A percentile compares a stretch with the other conserved stretches of the same genome.
Conservation (phyloP, 1,284 basidiomycete species). For the Coniferiporia weirii region DNA sequence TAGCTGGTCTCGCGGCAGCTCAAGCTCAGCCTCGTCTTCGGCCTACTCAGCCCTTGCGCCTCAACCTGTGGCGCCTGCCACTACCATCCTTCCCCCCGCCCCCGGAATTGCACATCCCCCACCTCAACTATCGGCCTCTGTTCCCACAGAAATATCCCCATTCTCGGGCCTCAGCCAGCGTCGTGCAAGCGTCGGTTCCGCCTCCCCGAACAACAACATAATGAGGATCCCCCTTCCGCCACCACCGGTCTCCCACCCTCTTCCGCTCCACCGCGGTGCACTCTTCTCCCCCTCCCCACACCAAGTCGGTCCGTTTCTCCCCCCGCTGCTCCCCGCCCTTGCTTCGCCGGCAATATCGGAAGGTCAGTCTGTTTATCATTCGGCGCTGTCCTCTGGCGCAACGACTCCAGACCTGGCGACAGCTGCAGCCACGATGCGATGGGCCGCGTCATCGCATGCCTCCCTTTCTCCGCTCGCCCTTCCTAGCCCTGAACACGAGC, state of each 20-base stretch:
- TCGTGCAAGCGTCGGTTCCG: constrained; percentile 14
- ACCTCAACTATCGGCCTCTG: neutral
- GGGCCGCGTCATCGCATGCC: constrained; percentile 64
- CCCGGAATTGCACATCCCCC: neutral
- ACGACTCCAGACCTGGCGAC: constrained; percentile 50
- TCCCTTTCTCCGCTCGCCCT: constrained; percentile 75
- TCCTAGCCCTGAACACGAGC: constrained; percentile 82
- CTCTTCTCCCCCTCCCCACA: constrained; percentile 11
- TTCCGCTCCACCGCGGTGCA: neutral
- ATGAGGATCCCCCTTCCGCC: constrained; percentile 14
- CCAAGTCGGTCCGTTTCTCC: constrained; percentile 5
- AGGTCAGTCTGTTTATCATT: constrained; percentile 19
- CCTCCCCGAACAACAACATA: constrained; percentile 3
- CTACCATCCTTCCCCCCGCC: neutral
- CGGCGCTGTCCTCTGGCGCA: constrained; percentile 22
- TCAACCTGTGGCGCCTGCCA: too few relatives aligned
- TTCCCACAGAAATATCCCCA: constrained; percentile 9
- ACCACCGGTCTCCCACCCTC: constrained; percentile 9
- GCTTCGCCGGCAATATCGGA: constrained; percentile 23
- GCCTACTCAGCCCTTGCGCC: constrained; percentile 12
- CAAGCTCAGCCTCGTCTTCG: constrained; percentile 19
- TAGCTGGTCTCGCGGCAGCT: constrained; percentile 3
- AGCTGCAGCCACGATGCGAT: constrained; percentile 78
- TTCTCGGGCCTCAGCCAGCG: constrained; percentile 13
- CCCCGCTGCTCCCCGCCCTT: constrained; percentile 30